phyloP scores from a whole-genome alignment of 768 basidiomycete genomes.

The Leccinum aurantiacum region DNA sequence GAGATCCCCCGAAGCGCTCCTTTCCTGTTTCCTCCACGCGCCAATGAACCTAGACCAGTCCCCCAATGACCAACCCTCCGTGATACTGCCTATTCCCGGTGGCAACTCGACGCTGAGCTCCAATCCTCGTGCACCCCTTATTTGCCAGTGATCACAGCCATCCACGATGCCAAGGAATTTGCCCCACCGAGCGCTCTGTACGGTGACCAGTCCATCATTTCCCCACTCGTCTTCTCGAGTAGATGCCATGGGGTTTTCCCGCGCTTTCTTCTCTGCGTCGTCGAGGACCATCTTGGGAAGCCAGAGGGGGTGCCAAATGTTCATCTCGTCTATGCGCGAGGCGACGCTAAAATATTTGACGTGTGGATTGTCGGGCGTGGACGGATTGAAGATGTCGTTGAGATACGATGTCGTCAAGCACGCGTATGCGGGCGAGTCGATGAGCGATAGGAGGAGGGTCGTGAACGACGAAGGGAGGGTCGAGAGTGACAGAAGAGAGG shows the following conservation, averaged over 20 bases:
- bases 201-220: conserved; percentile 89
- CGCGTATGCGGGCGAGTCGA: conserved; percentile 96
- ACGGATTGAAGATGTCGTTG: conserved; percentile 77
- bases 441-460: conserved; percentile 78
- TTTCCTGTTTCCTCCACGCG: conserved; percentile 60
- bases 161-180: conserved; percentile 91
- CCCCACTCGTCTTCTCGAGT: conserved; percentile 60
- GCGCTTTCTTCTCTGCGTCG: conserved; percentile 66
- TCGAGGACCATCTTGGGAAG: conserved; percentile 93
- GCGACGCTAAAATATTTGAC: conserved; percentile 95
- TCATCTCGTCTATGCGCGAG: conserved; percentile 64
- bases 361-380: conserved; percentile 70
- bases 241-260: conserved; percentile 42
- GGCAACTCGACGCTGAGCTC: conserved; percentile 64
- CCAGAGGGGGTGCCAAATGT: conserved; percentile 95
- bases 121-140: conserved; percentile 83
- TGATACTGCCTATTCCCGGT: conserved; percentile 44
- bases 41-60: conserved; percentile 66
- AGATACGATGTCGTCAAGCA: conserved; percentile 88
- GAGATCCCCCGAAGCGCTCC: conserved; percentile 36
- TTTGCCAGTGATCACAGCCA: conserved; percentile 94
- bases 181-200: conserved; percentile 95
- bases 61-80: conserved; percentile 42
- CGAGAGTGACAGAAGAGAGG: conserved; percentile 51
- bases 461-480: conserved; percentile 82